These are phyloP conservation scores for Yarrowia sp. DNA, from an alignment of 805 yeast genomes.

Conservation along the genomic window DNA sequence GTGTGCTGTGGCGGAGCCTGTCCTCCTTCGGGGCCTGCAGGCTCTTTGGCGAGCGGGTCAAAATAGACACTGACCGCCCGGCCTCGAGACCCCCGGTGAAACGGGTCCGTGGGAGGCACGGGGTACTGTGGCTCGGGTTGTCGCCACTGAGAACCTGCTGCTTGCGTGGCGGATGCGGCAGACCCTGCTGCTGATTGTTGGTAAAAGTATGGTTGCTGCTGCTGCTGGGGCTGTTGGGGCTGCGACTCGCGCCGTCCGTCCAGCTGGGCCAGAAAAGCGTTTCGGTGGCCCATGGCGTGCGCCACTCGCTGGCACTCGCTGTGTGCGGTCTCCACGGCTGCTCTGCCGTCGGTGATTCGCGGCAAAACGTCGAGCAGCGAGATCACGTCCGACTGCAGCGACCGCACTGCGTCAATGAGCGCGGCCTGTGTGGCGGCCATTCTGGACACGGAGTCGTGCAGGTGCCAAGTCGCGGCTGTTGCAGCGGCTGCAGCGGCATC, in stretches of 20 bases:
- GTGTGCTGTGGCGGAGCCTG: slow-evolving; percentile 1
- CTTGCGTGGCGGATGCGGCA: slow-evolving; percentile 1
- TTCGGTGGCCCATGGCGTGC: slow-evolving; percentile 17
- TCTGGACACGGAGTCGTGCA: slow-evolving; percentile 13
- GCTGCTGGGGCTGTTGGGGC: slow-evolving; percentile 20
- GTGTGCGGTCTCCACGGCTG: slow-evolving; percentile 11
- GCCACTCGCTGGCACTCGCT: slow-evolving; percentile 20
- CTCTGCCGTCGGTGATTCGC: slow-evolving; percentile 8
- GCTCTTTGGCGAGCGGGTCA: slow-evolving; percentile 24
- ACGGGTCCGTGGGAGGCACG: slow-evolving; percentile 20
- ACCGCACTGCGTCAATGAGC: not conserved
- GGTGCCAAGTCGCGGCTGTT: slow-evolving; percentile 15
- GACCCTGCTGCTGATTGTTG: slow-evolving; percentile 23
- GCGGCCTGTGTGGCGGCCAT: slow-evolving; percentile 13
- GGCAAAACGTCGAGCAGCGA: slow-evolving; percentile 11
- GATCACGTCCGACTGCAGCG: slow-evolving; percentile 6
- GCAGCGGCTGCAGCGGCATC: slow-evolving; percentile 25
- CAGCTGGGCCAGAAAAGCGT: slow-evolving; percentile 11
- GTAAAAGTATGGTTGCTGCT: slow-evolving; percentile 24
- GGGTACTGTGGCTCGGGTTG: slow-evolving; percentile 23
- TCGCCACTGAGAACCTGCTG: slow-evolving; percentile 12
- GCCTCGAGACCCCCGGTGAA: slow-evolving; percentile 21
- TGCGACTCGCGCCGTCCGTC: slow-evolving; percentile 22
- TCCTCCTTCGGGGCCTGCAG: slow-evolving; percentile 27
- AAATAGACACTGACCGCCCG: slow-evolving; percentile 15